Evolutionary conservation across 2,329 filamentous ascomycete genomes (phyloP).

Genomic region (Harringtonia lauricola): DNA sequence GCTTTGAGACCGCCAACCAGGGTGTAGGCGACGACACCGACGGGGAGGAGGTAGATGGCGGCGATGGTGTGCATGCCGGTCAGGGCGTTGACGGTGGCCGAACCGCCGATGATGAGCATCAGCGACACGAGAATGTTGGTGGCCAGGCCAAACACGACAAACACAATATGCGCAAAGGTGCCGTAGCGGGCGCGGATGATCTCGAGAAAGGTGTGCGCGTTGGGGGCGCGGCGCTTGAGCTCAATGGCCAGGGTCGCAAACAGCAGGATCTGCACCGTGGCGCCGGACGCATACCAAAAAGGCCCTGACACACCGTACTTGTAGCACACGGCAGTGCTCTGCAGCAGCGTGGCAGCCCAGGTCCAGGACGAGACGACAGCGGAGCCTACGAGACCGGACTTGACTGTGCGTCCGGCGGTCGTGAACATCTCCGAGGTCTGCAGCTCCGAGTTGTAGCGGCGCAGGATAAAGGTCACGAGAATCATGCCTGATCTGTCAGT

Average conservation of each 20-base stretch:
- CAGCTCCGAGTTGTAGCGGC: slow-evolving; percentile 45
- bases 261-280: slow-evolving; percentile 76
- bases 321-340: slow-evolving; percentile 74
- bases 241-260: slow-evolving; percentile 89
- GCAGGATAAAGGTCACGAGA: slow-evolving; percentile 23
- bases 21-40: slow-evolving; percentile 75
- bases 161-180: slow-evolving; percentile 58
- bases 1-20: slow-evolving; percentile 72
- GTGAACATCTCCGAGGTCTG: slow-evolving; percentile 92
- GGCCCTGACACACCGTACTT: slow-evolving; percentile 57
- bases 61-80: slow-evolving; percentile 69
- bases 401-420: slow-evolving; percentile 78
- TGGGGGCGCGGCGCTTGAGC: slow-evolving; percentile 75
- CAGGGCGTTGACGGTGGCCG: slow-evolving; percentile 59
- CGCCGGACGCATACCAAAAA: slow-evolving; percentile 55
- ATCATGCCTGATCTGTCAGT: slow-evolving; percentile 20
- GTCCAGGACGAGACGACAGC: slow-evolving; percentile 93
- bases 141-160: slow-evolving; percentile 70
- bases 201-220: slow-evolving; percentile 78
- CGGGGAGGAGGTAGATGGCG: slow-evolving; percentile 71
- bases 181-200: slow-evolving; percentile 76
- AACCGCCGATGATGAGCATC: slow-evolving; percentile 79
- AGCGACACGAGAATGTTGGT: slow-evolving; percentile 82
- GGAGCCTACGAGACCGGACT: slow-evolving; percentile 76
- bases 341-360: slow-evolving; percentile 76